Base-by-base conservation (phyloP, 208 protist genomes). In the Acanthamoeba castellanii region DNA sequence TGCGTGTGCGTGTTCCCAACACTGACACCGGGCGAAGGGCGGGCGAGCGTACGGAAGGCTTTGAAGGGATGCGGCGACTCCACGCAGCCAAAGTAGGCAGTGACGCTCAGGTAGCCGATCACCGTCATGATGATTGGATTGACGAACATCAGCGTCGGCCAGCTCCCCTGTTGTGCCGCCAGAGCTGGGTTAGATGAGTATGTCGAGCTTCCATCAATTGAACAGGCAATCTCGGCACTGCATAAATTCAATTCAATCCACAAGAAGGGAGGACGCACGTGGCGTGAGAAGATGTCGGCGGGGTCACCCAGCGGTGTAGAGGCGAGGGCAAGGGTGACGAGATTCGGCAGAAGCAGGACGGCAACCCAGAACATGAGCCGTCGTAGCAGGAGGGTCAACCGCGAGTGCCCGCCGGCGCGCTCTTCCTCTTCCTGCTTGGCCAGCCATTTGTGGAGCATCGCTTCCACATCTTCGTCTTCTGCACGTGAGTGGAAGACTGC, bases 71-170 rank as follows among this genome's bases (percentile, higher is more conserved):
- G 52, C 1, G 32, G 59, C 27, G 34, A 76, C 27, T 47, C 87
- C 18, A 92, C 42, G 22, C 34, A 37, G 11, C 61, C 87, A 52
- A 59, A 76, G 87, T 92, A 76, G 59, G 64, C 61, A 16, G 61
- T 78, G 34, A 68, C 64, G 8, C n/a, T 55, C 9, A 92, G 87
- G 61, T 92, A 92, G 57, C 61, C 87, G 25, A 92, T 92, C 25
- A 76, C 27, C 25, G 59, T 78, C 87, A 92, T 92, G 64, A 92
- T 50, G 47, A 92, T 14, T 11, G 87, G 87, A 47, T 92, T 92
- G 34, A 92, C 61, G 42, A 92, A 57, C 25, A 92, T 30, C 42
- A 92, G 42, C 55, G 14, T 78, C 87, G 52, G 59, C 87, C 87
- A 92, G 30, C 70, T 78, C 70, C 70, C 70, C 70, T 78, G 14